These are phyloP conservation scores for Rhodotorula diobovata DNA, from an alignment of 768 basidiomycete species.

Conservation along the genomic window DNA sequence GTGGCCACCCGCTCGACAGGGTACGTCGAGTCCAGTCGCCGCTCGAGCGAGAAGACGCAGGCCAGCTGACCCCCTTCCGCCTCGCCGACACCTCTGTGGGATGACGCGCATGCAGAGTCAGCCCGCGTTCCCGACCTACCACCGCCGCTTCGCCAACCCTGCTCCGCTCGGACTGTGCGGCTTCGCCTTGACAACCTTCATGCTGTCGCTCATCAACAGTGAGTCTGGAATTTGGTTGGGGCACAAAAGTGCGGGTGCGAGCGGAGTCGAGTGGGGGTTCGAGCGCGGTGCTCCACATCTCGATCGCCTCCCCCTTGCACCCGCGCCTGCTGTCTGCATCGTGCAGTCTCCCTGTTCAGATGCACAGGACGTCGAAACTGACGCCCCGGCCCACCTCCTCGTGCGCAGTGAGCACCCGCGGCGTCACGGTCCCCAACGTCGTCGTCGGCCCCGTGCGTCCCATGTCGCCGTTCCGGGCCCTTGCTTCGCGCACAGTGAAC, in stretches of 20 bases:
- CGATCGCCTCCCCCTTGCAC: not conserved
- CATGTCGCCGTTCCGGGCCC: not conserved
- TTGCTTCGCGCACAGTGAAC: not conserved
- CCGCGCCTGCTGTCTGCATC: too few relatives aligned
- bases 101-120: conserved; percentile 30
- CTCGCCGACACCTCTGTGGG: too few relatives aligned
- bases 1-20: conserved; percentile 29
- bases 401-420: conserved; percentile 39
- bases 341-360: not conserved
- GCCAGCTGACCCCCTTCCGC: not conserved
- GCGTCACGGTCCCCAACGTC: conserved; percentile 31
- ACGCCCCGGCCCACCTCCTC: too few relatives aligned
- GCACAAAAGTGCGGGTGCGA: not conserved
- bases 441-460: conserved; percentile 33
- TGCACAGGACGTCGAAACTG: not conserved
- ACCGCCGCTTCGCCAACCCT: conserved; percentile 39
- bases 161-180: conserved; percentile 35
- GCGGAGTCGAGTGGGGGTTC: not conserved
- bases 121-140: conserved; percentile 44
- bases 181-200: conserved; percentile 48
- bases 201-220: conserved; percentile 42
- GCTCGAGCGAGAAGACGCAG: not conserved
- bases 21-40: not conserved
- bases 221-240: not conserved
- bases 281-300: not conserved